Evolutionary conservation across 352 stramenopile genomes (phyloP).

Genomic region (Nothophytophthora sp.): DNA sequence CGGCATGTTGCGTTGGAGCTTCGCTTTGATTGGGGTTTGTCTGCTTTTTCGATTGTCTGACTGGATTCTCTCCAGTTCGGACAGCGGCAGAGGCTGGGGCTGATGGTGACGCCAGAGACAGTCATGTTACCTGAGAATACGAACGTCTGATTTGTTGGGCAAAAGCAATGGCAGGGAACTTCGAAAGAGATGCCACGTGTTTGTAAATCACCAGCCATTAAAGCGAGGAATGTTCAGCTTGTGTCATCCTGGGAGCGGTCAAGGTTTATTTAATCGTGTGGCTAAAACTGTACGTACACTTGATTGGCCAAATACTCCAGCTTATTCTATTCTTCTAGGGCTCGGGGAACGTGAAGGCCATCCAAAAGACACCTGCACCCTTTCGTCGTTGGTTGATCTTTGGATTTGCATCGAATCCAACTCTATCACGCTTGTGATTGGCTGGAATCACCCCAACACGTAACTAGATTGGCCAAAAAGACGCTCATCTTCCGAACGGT

Average conservation of each 20-base stretch:
- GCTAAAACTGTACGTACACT: too few species aligned
- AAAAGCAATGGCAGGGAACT: too few species aligned
- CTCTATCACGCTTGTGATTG: neutral
- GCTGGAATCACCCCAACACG: neutral
- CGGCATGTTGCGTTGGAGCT: constrained; percentile 9
- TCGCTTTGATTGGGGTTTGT: neutral
- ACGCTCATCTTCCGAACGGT: neutral
- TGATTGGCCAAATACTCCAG: neutral
- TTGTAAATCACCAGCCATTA: too few species aligned
- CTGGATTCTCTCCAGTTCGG: neutral
- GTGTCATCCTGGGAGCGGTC: too few species aligned
- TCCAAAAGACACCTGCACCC: neutral
- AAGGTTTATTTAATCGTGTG: too few species aligned
- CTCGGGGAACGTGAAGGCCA: too few species aligned
- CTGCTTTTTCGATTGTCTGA: neutral
- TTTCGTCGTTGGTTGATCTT: too few species aligned
- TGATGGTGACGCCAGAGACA: neutral
- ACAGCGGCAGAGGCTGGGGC: neutral
- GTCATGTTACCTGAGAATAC: too few species aligned
- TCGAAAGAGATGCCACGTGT: too few species aligned
- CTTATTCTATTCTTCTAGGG: too few species aligned
- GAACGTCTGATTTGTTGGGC: too few species aligned
- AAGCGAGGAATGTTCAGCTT: too few species aligned
- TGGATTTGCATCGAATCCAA: neutral
- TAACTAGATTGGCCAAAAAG: neutral